These are phyloP conservation scores for Termitomyces eurrhizus DNA, from an alignment of 768 basidiomycete species.

Conservation along the genomic window DNA sequence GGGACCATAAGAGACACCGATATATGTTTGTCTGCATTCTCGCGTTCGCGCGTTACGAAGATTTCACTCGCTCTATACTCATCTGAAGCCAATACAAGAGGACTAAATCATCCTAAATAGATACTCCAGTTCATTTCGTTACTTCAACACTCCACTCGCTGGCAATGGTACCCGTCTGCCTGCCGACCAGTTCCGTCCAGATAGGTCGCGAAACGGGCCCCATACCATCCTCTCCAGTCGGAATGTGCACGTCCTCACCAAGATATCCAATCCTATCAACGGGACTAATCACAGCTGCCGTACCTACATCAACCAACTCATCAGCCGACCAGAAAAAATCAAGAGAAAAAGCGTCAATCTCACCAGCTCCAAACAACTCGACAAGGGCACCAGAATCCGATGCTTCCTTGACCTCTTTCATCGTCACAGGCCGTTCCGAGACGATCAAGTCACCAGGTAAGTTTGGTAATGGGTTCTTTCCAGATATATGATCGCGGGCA, in stretches of 20 bases:
- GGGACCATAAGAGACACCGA: no score
- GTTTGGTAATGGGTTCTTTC: constrained; percentile 38
- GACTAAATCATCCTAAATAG: no score
- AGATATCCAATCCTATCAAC: constrained; percentile 73
- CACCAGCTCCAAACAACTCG: constrained; percentile 82
- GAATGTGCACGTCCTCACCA: constrained; percentile 59
- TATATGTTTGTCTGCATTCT: no score
- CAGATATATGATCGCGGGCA: constrained; percentile 55
- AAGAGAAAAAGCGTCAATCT: neutral
- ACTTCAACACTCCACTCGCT: constrained; percentile 76
- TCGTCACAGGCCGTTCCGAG: constrained; percentile 68
- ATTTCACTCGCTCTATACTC: no score
- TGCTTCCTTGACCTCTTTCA: constrained; percentile 66
- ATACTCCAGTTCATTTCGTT: constrained; percentile 18
- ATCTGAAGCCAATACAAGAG: no score
- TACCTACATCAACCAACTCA: constrained; percentile 35
- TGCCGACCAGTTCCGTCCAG: constrained; percentile 68
- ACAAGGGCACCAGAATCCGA: constrained; percentile 59
- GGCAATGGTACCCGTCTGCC: constrained; percentile 73
- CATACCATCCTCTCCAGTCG: constrained; percentile 69
- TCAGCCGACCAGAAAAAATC: neutral
- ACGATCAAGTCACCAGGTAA: constrained; percentile 56
- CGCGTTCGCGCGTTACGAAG: no score
- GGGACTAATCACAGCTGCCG: constrained; percentile 73
- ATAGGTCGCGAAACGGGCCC: constrained; percentile 74